These are phyloP conservation scores for Coemansia sp. DNA, from an alignment of 192 early-diverging fungal species.

Conservation along the genomic window DNA sequence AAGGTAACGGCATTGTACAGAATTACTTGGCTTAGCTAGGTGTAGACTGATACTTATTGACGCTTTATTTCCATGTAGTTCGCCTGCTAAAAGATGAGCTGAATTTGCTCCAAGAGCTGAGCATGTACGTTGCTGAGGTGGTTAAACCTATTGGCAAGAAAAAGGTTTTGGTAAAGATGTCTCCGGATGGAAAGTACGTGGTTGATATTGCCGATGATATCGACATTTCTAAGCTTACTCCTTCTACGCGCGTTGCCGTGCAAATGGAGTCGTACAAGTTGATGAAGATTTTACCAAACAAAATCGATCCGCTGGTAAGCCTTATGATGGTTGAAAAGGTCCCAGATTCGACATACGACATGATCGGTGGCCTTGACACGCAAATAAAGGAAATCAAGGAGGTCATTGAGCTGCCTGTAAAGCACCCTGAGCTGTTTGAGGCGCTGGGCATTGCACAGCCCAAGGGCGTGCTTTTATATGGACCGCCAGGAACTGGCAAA, in stretches of 20 bases:
- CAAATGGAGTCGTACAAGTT: slow-evolving; percentile 90
- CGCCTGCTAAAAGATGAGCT: slow-evolving; percentile 94
- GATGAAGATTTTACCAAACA: slow-evolving; percentile 94
- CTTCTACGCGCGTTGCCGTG: slow-evolving; percentile 90
- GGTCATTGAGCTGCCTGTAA: slow-evolving; percentile 98
- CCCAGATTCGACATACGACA: slow-evolving; percentile 98
- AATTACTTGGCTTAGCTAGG: too few relatives aligned
- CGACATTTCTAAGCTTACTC: slow-evolving; percentile 86
- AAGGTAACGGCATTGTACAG: slow-evolving; percentile 56
- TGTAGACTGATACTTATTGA: too few relatives aligned
- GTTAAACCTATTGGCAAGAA: slow-evolving; percentile 99
- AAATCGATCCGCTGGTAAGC: slow-evolving; percentile 98
- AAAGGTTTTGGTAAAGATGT: slow-evolving; percentile 86
- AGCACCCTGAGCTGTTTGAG: slow-evolving; percentile 99
- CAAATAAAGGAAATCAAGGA: slow-evolving; percentile 99
- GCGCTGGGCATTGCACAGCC: slow-evolving; percentile 97
- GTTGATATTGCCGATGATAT: slow-evolving; percentile 92
- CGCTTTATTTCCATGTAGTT: slow-evolving; percentile 55
- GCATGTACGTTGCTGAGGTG: slow-evolving; percentile 94
- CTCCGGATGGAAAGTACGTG: slow-evolving; percentile 98
- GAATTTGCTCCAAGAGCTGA: slow-evolving; percentile 94
- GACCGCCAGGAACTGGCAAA: slow-evolving; percentile 87
- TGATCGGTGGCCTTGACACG: slow-evolving; percentile 98
- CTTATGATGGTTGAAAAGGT: slow-evolving; percentile 99
- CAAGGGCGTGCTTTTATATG: slow-evolving; percentile 94